phyloP scores from a whole-genome alignment of 2,329 filamentous ascomycete genomes.

The Elsinoe ampelina region DNA sequence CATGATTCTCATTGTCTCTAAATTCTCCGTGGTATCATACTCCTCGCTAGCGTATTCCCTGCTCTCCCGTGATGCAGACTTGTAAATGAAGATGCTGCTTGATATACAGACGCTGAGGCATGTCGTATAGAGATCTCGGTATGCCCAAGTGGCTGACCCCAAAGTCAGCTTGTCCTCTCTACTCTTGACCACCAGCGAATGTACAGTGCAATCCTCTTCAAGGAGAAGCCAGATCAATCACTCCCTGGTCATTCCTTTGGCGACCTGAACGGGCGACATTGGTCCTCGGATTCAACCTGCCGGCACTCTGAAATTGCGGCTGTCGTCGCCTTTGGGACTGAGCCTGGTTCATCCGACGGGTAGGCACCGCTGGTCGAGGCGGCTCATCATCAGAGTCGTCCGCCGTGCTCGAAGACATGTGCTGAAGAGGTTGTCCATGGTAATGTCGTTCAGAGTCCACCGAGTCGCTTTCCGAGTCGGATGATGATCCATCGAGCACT shows the following conservation, averaged over 20 bases:
- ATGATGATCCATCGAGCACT: not conserved
- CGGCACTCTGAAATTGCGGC: constrained; percentile 2
- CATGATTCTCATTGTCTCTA: not conserved
- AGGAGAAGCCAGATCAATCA: not conserved
- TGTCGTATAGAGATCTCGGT: too few relatives aligned
- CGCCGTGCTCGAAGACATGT: not conserved
- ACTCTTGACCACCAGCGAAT: too few relatives aligned
- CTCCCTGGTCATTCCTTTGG: not conserved
- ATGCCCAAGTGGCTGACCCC: too few relatives aligned
- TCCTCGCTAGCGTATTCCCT: not conserved
- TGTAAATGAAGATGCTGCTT: not conserved
- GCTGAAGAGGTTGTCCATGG: not conserved
- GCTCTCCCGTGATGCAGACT: not conserved
- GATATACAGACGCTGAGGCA: too few relatives aligned
- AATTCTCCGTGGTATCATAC: constrained; percentile 1
- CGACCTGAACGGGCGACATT: not conserved
- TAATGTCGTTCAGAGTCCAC: not conserved
- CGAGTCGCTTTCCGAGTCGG: not conserved
- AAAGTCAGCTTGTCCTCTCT: too few relatives aligned
- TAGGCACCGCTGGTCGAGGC: not conserved
- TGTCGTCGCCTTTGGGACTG: not conserved
- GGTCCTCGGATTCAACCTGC: not conserved
- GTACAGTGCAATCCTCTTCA: too few relatives aligned
- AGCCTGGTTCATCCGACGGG: not conserved
- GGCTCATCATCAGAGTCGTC: not conserved